Conservation (phyloP, 73 alveolate genomes). For the Stentor coeruleus region DNA sequence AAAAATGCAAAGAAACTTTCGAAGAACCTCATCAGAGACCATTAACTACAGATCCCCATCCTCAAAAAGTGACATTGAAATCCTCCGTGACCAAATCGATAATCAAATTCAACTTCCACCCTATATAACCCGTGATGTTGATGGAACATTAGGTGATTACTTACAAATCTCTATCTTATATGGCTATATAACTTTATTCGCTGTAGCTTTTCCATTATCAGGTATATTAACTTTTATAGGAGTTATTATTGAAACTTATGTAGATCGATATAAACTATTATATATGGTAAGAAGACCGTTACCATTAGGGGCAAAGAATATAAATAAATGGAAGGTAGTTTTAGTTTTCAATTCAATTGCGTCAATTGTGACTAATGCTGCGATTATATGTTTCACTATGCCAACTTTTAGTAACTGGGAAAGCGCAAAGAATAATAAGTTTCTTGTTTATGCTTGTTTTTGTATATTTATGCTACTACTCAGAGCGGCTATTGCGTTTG, state of each 20-base stretch:
- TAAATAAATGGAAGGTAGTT: constrained; percentile 43
- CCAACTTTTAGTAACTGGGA: constrained; percentile 1
- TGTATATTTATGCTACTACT: background rate
- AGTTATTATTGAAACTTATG: constrained; percentile 33
- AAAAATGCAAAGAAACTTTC: too few species aligned
- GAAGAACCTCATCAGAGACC: background rate
- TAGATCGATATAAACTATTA: constrained; percentile 41
- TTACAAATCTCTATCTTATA: constrained; percentile 42
- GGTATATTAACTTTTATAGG: constrained; percentile 32
- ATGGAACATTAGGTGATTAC: constrained; percentile 51
- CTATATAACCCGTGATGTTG: constrained; percentile 38
- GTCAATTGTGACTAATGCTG: constrained; percentile 52
- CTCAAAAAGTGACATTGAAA: constrained; percentile 28
- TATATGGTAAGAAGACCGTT: constrained; percentile 43
- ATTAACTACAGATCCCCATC: background rate
- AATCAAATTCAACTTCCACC: constrained; percentile 33
- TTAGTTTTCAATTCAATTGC: constrained; percentile 31
- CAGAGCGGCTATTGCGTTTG: background rate
- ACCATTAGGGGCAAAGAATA: constrained; percentile 51
- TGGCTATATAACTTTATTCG: constrained; percentile 43
- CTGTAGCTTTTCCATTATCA: constrained; percentile 52
- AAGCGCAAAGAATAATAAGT: background rate
- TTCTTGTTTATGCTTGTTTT: background rate
- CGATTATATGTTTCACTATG: constrained; percentile 19
- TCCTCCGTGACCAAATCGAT: constrained; percentile 24